Conservation (phyloP, 495 filamentous ascomycete genomes). For the Amniculicola lignicola region DNA sequence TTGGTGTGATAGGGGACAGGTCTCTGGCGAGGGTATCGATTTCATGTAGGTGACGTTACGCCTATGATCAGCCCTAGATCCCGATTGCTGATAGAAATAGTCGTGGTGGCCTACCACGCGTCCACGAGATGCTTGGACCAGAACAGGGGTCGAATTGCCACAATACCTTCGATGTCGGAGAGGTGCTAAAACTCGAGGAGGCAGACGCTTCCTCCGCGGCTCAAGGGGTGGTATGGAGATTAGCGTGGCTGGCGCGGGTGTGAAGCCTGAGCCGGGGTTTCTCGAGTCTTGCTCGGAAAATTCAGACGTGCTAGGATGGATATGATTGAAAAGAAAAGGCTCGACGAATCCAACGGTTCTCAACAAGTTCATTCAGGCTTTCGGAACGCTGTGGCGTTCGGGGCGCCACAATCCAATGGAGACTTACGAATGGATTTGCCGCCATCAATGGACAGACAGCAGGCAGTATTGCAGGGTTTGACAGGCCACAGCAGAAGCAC, state of each 20-base stretch:
- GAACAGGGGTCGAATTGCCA: constrained; percentile 11
- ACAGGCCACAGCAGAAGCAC: constrained; percentile 11
- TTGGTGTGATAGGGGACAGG: constrained; percentile 17
- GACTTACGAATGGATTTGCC: constrained; percentile 22
- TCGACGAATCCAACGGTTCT: neutral
- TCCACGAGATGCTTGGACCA: constrained; percentile 7
- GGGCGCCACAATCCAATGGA: constrained; percentile 24
- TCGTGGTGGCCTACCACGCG: neutral
- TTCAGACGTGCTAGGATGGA: neutral
- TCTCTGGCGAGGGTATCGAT: constrained; percentile 11
- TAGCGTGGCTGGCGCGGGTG: no score
- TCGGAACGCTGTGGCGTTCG: constrained; percentile 24
- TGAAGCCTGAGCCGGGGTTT: neutral
- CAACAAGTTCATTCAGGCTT: neutral
- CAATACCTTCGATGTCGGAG: constrained; percentile 26
- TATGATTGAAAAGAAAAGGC: neutral
- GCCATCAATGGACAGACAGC: constrained; percentile 17
- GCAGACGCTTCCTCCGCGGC: constrained; percentile 3
- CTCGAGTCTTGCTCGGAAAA: neutral
- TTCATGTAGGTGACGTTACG: constrained; percentile 30
- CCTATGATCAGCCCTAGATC: constrained; percentile 19
- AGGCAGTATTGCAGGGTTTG: constrained; percentile 12
- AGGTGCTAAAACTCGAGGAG: neutral
- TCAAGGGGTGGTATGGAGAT: no score
- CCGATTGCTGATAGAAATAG: constrained; percentile 12